Percentiles rank a stretch among this genome's conserved stretches.
phyloP scores from a whole-genome alignment of 140 eudicot species.

The Stevia rebaudiana region DNA sequence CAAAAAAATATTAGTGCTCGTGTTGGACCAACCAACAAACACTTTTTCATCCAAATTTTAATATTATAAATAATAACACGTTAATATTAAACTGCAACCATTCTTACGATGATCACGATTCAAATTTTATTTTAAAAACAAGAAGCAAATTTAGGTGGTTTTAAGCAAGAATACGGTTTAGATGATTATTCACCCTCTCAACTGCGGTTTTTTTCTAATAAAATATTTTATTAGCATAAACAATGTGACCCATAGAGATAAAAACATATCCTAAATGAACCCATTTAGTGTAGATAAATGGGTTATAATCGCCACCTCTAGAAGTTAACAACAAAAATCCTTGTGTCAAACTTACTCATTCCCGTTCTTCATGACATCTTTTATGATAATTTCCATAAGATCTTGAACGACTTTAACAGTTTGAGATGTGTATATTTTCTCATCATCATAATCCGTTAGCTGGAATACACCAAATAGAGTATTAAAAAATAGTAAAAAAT shows the following conservation, averaged over 20 bases:
- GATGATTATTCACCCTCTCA: not conserved
- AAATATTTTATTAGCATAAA: not conserved
- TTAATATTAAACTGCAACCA: not conserved
- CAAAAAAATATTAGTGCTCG: not conserved
- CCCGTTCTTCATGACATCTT: conserved; percentile 73
- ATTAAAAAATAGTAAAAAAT: conserved; percentile 3
- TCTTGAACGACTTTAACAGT: conserved; percentile 75
- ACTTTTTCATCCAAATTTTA: not conserved
- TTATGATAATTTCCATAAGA: conserved; percentile 76
- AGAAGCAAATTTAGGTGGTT: not conserved
- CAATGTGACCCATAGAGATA: not conserved
- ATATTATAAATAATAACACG: not conserved
- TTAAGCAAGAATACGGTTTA: not conserved
- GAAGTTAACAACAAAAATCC: not conserved
- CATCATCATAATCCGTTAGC: conserved; percentile 54
- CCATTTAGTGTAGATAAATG: not conserved
- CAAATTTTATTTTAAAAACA: not conserved
- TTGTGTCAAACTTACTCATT: conserved; percentile 46
- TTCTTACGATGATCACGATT: not conserved
- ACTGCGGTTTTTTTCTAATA: not conserved
- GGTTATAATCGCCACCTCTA: not conserved
- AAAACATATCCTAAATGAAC: not conserved
- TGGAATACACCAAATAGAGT: conserved; percentile 19
- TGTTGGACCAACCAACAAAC: not conserved
- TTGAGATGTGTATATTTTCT: conserved; percentile 44